Base-by-base conservation (phyloP, 306 rosid genomes). In the Acacia confusa region DNA sequence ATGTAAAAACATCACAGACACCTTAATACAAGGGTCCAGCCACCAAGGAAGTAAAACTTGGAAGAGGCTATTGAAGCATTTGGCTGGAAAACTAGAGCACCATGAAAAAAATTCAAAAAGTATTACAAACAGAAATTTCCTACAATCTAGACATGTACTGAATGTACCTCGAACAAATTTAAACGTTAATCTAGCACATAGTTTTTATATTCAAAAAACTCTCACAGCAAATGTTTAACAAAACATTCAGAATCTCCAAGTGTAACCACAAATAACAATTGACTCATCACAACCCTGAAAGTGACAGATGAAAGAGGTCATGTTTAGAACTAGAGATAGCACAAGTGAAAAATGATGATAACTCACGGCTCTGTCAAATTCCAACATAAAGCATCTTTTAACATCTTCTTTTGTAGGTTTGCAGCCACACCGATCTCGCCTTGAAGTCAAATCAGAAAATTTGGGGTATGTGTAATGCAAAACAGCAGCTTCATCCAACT, bases 301-400 rank as follows among this genome's bases (percentile, higher is more conserved):
- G 20, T 6, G 6, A 20, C 50, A 43, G 77, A 83, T 48, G 71
- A 73, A 83, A 64, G 73, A 25, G 53, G 44, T 28, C 48, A 27
- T 57, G 80, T 6, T 15, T 28, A 64, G 41, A 64, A 64, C 24
- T 27, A 47, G 69, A 78, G 48, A 52, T 17, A 67, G 40, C 40
- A 66, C 58, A 25, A 68, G 82, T 53, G 66, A 67, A 76, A 53
- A 72, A 74, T 55, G 12, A 66, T 53, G 69, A 65, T 22, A 74
- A 86, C 92, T 86, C 84, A 89, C 92, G 44, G 87, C 20, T 89
- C 92, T 87, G 81, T 89, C 92, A 78, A 89, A 89, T 27, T 89
- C 92, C 86, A 89, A 72, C 92, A 89, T 89, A 82, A 89, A 89
- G 87, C 92, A 89, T 89, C 90, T 89, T 89, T 89, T 89, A 32